Conservation (phyloP, 2,329 filamentous ascomycete species). For the Aureobasidium namibiae region DNA sequence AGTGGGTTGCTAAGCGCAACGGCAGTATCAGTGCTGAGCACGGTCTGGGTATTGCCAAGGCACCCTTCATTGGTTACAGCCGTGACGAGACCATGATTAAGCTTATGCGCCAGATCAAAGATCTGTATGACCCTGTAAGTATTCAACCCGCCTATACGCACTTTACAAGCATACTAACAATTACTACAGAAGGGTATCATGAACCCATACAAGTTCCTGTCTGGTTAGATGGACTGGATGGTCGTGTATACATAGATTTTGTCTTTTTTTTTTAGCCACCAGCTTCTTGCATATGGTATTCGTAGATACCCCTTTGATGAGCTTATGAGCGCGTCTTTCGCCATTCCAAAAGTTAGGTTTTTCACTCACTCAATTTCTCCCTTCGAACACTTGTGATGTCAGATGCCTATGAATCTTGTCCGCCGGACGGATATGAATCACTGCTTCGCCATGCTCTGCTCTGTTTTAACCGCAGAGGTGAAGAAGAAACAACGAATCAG, state of each 20-base stretch:
- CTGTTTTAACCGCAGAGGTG: too few species aligned
- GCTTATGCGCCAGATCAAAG: slow-evolving; percentile 93
- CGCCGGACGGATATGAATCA: too few species aligned
- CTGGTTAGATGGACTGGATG: slow-evolving; percentile 14
- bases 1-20: slow-evolving; percentile 82
- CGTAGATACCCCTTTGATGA: slow-evolving; percentile 9
- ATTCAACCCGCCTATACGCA: slow-evolving; percentile 13
- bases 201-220: slow-evolving; percentile 97
- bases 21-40: slow-evolving; percentile 98
- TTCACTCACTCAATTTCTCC: not conserved
- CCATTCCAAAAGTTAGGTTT: not conserved
- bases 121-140: slow-evolving; percentile 85
- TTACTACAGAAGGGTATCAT: slow-evolving; percentile 78
- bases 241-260: not conserved
- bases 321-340: not conserved
- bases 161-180: slow-evolving; percentile 16
- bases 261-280: not conserved
- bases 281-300: slow-evolving; percentile 9
- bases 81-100: slow-evolving; percentile 77
- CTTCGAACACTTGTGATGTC: too few species aligned
- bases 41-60: slow-evolving; percentile 88
- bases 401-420: too few species aligned
- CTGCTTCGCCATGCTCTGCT: too few species aligned
- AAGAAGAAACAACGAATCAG: not conserved
- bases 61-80: slow-evolving; percentile 90